phyloP scores from a whole-genome alignment of 805 yeast species.

The Metschnikowia picachoensis region DNA sequence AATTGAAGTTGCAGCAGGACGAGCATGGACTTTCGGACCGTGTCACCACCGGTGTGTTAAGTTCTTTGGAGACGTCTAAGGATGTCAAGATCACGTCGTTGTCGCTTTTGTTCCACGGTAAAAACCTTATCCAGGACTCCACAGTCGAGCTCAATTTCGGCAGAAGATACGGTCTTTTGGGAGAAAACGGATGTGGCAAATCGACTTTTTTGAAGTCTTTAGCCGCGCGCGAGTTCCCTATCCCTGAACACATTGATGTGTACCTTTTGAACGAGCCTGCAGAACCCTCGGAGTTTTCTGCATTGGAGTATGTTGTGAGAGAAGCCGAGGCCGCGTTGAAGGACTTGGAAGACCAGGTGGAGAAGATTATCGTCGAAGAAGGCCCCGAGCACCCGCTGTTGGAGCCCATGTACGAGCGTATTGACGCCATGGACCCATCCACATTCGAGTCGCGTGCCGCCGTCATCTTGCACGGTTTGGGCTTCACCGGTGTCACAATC shows the following conservation, averaged over 20 bases:
- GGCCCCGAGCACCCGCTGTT: slow-evolving; percentile 90
- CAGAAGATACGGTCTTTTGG: slow-evolving; percentile 94
- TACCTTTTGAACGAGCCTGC: slow-evolving; percentile 97
- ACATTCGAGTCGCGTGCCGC: slow-evolving; percentile 98
- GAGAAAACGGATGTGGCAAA: slow-evolving; percentile 99
- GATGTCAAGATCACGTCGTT: slow-evolving; percentile 90
- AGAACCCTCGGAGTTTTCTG: slow-evolving; percentile 85
- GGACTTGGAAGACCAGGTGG: slow-evolving; percentile 86
- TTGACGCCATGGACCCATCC: slow-evolving; percentile 92
- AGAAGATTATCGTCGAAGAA: slow-evolving; percentile 80
- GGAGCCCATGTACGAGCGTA: slow-evolving; percentile 90
- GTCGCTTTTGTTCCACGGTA: slow-evolving; percentile 94
- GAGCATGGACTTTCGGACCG: slow-evolving; percentile 93
- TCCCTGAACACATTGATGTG: slow-evolving; percentile 87
- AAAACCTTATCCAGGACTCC: slow-evolving; percentile 91
- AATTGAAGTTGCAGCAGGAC: slow-evolving; percentile 90
- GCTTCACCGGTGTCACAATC: slow-evolving; percentile 85
- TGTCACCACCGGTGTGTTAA: slow-evolving; percentile 96
- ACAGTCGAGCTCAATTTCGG: slow-evolving; percentile 91
- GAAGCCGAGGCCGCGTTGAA: slow-evolving; percentile 94
- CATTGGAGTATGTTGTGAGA: slow-evolving; percentile 92
- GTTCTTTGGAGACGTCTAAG: slow-evolving; percentile 82
- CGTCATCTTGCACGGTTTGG: slow-evolving; percentile 91
- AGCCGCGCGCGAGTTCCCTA: slow-evolving; percentile 94
- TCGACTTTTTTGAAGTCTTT: slow-evolving; percentile 89